A percentile compares a stretch with the other conserved stretches of the same genome.
Conservation (phyloP, 2,329 filamentous ascomycete species). For the Cordyceps cateniannulata region DNA sequence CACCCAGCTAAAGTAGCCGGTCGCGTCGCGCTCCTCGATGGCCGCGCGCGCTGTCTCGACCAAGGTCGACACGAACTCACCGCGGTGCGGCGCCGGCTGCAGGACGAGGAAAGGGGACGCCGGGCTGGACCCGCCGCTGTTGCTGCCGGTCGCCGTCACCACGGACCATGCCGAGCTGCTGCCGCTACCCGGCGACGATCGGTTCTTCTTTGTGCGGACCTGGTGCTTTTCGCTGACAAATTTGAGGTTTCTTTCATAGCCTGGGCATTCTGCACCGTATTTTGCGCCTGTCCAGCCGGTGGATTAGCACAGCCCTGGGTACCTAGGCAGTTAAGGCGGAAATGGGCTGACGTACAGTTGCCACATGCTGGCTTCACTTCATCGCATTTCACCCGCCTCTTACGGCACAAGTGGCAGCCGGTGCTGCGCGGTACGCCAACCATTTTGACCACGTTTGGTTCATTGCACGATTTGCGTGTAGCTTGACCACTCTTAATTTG, state of each 20-base stretch:
- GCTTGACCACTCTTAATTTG: background rate
- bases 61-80: conserved; percentile 26
- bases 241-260: conserved; percentile 33
- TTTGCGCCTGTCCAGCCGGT: conserved; percentile 15
- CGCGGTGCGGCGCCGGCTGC: conserved; percentile 20
- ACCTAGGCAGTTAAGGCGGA: too few relatives aligned
- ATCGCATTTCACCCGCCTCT: conserved; percentile 40
- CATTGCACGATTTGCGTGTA: background rate
- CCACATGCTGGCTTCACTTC: conserved; percentile 33
- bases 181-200: background rate
- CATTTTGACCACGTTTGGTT: conserved; percentile 1
- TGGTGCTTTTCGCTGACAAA: conserved; percentile 34
- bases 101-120: conserved; percentile 12
- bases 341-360: conserved; percentile 23
- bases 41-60: conserved; percentile 20
- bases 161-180: conserved; percentile 14
- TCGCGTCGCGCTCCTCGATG: conserved; percentile 16
- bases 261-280: conserved; percentile 32
- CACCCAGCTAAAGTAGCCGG: conserved; percentile 22
- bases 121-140: conserved; percentile 13
- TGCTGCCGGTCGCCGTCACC: conserved; percentile 1
- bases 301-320: background rate
- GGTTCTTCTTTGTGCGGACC: conserved; percentile 20
- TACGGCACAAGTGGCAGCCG: conserved; percentile 33
- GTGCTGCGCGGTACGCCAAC: conserved; percentile 19